A percentile compares a stretch with the other conserved stretches of the same genome.
Conservation (phyloP, 129 eudicot species). For the Helianthus tuberosus region DNA sequence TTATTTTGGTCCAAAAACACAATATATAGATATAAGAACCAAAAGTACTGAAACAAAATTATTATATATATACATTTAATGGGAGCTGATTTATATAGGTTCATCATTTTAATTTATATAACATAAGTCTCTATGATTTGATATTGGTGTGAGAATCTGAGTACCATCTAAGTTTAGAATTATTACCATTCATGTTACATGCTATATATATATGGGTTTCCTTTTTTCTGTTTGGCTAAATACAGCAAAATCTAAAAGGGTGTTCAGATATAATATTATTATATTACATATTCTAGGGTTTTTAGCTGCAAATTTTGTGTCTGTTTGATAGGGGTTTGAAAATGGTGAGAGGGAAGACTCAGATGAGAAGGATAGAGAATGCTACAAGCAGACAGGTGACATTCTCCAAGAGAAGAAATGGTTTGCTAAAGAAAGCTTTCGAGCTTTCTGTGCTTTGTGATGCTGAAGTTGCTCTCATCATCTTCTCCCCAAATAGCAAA, state of each 20-base stretch:
- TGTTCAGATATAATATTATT: no score
- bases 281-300: no score
- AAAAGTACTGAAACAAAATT: not conserved
- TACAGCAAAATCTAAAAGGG: no score
- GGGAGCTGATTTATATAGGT: no score
- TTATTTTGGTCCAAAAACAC: not conserved
- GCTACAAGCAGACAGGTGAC: constrained; percentile 89
- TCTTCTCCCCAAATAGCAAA: constrained; percentile 75
- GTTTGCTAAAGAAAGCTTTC: constrained; percentile 72
- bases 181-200: constrained; percentile 18
- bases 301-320: no score
- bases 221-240: not conserved
- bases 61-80: no score
- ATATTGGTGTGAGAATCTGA: not conserved
- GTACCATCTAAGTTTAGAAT: not conserved
- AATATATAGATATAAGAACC: not conserved
- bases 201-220: not conserved
- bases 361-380: constrained; percentile 88
- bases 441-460: constrained; percentile 91
- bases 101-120: no score
- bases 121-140: no score
- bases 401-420: constrained; percentile 80
- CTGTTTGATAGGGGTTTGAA: not conserved
- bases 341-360: constrained; percentile 92
- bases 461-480: constrained; percentile 78